Conservation (phyloP, 192 early-diverging fungal genomes). For the Chytriomyces hyalinus region DNA sequence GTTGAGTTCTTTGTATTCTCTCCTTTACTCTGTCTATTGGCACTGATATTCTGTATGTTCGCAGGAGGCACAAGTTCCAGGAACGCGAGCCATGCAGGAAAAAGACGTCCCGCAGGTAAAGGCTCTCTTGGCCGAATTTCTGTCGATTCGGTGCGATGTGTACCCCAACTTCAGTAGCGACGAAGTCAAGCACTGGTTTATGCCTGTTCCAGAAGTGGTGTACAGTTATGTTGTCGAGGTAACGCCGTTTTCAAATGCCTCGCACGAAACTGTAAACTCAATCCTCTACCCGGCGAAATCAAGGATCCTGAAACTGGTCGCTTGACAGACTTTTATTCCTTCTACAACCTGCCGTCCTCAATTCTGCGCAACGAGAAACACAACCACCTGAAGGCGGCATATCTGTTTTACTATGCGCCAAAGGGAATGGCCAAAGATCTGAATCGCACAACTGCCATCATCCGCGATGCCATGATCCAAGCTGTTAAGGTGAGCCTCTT, state of each 20-base stretch:
- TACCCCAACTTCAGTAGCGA: slow-evolving; percentile 80
- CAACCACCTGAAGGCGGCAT: slow-evolving; percentile 82
- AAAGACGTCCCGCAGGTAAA: slow-evolving; percentile 78
- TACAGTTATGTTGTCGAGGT: slow-evolving; percentile 95
- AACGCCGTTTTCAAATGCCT: slow-evolving; percentile 9
- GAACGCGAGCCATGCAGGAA: slow-evolving; percentile 79
- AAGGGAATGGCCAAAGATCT: slow-evolving; percentile 56
- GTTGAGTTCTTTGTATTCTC: slow-evolving; percentile 28
- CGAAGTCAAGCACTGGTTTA: slow-evolving; percentile 90
- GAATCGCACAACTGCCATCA: slow-evolving; percentile 62
- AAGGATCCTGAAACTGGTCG: slow-evolving; percentile 60
- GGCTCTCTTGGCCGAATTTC: slow-evolving; percentile 76
- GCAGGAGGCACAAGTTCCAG: slow-evolving; percentile 57
- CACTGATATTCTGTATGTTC: slow-evolving; percentile 13
- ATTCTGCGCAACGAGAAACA: slow-evolving; percentile 80
- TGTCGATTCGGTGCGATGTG: slow-evolving; percentile 61
- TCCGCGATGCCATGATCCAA: slow-evolving; percentile 81
- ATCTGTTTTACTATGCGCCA: slow-evolving; percentile 89
- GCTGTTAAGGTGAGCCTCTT: slow-evolving; percentile 58
- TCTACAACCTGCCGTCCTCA: slow-evolving; percentile 93
- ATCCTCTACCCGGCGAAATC: not conserved
- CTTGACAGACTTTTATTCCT: slow-evolving; percentile 90
- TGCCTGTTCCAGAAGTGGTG: slow-evolving; percentile 83
- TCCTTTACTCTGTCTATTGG: not conserved
- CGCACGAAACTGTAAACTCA: not conserved